These are phyloP conservation scores for Prunus campanulata DNA, from an alignment of 306 rosid genomes.

Conservation along the genomic window DNA sequence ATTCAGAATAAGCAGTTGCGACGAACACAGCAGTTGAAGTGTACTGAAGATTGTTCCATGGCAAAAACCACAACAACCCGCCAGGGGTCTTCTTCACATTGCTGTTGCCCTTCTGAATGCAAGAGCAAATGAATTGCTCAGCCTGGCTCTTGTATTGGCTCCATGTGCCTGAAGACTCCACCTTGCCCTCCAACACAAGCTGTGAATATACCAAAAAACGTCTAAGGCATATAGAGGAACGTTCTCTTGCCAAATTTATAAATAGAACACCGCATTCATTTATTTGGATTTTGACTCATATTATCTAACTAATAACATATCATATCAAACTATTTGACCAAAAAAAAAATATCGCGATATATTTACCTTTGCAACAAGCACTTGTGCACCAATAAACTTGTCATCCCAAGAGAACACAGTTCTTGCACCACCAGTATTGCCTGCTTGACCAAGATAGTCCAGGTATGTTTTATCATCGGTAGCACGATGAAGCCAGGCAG, in stretches of 20 bases:
- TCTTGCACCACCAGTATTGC: constrained; percentile 37
- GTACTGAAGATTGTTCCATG: constrained; percentile 52
- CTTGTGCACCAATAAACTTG: constrained; percentile 50
- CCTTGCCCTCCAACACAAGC: constrained; percentile 53
- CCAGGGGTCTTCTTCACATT: constrained; percentile 42
- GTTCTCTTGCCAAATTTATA: too few species aligned
- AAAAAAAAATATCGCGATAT: not conserved
- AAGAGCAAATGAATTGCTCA: constrained; percentile 50
- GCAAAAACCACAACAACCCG: constrained; percentile 49
- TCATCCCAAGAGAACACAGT: constrained; percentile 61
- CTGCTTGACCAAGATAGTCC: constrained; percentile 23
- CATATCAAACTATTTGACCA: too few species aligned
- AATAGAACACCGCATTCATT: too few species aligned
- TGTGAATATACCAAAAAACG: not conserved
- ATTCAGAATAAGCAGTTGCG: constrained; percentile 38
- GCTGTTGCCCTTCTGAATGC: constrained; percentile 41
- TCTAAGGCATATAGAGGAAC: too few species aligned
- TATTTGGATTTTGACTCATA: too few species aligned
- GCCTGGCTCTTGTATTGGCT: constrained; percentile 40
- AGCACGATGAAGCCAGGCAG: constrained; percentile 66
- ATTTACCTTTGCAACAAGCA: constrained; percentile 48
- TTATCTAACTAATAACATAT: not conserved
- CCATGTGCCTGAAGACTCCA: constrained; percentile 32
- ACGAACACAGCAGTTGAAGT: constrained; percentile 47
- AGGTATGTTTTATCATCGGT: constrained; percentile 27